phyloP scores from a whole-genome alignment of 1,284 basidiomycete species.

The Ustilago sp. region DNA sequence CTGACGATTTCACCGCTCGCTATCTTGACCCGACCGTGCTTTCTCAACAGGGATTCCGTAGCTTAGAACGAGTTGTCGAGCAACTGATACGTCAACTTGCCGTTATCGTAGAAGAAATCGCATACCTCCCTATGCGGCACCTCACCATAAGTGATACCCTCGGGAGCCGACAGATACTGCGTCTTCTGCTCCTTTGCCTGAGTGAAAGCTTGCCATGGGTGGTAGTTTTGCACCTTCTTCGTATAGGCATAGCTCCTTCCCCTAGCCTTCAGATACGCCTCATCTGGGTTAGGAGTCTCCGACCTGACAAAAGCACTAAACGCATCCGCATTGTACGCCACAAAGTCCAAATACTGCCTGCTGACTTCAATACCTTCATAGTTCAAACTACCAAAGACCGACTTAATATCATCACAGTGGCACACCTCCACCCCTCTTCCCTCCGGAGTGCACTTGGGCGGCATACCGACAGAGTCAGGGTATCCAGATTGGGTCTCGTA shows the following conservation, averaged over 20 bases:
- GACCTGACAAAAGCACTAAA: conserved; percentile 37
- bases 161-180: conserved; percentile 28
- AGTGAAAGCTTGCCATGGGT: conserved; percentile 26
- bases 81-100: conserved; percentile 24
- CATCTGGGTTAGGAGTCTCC: conserved; percentile 21
- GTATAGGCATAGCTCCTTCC: conserved; percentile 46
- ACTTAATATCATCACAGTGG: conserved; percentile 34
- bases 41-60: too few species aligned
- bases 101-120: conserved; percentile 34
- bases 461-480: conserved; percentile 14
- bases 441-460: conserved; percentile 21
- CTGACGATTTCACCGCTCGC: too few species aligned
- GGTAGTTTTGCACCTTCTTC: conserved; percentile 18
- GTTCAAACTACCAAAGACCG: conserved; percentile 31
- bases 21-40: too few species aligned
- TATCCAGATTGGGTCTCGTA: conserved; percentile 42
- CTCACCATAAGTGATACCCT: conserved; percentile 16
- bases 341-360: conserved; percentile 37
- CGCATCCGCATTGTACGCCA: conserved; percentile 26
- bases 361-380: conserved; percentile 18
- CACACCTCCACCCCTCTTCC: conserved; percentile 30
- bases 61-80: conserved; percentile 31
- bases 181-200: conserved; percentile 3
- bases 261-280: conserved; percentile 22
- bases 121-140: conserved; percentile 31